Conservation (phyloP, 495 filamentous ascomycete species). For the Lasiosphaeria miniovina region DNA sequence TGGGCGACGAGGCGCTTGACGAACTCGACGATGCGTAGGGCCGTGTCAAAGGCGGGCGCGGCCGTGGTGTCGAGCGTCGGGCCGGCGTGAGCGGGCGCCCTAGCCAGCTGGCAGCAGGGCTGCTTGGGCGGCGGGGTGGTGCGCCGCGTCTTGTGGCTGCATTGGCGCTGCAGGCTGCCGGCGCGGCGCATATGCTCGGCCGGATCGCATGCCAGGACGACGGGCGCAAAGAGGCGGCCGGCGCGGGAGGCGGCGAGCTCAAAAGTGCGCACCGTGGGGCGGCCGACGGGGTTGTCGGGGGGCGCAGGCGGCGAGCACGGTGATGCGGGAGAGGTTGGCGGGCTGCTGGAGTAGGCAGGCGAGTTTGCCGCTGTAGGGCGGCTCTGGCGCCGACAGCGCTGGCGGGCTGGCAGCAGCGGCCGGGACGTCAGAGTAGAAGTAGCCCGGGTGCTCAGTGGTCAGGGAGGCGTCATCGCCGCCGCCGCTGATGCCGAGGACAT, state of each 20-base stretch:
- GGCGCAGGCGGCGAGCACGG: slow-evolving; percentile 19
- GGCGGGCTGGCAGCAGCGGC: not conserved
- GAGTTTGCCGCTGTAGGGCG: slow-evolving; percentile 20
- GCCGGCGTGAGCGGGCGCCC: slow-evolving; percentile 4
- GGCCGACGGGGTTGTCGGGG: slow-evolving; percentile 23
- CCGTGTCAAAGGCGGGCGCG: slow-evolving; percentile 21
- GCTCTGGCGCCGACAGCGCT: not conserved
- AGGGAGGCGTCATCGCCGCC: slow-evolving; percentile 10
- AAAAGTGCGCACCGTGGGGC: slow-evolving; percentile 14
- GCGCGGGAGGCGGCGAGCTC: slow-evolving; percentile 14
- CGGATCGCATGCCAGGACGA: slow-evolving; percentile 19
- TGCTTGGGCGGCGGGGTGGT: not conserved
- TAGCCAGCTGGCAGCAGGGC: not conserved
- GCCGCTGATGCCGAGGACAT: slow-evolving; percentile 17
- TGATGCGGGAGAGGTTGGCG: slow-evolving; percentile 13
- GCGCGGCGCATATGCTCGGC: slow-evolving; percentile 14
- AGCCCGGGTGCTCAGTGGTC: slow-evolving; percentile 23
- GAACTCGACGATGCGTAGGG: slow-evolving; percentile 24
- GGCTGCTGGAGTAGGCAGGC: slow-evolving; percentile 18
- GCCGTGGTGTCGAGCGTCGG: slow-evolving; percentile 21
- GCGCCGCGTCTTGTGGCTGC: slow-evolving; percentile 11
- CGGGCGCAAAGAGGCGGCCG: slow-evolving; percentile 21
- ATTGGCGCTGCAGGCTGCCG: slow-evolving; percentile 19
- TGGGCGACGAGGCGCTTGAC: slow-evolving; percentile 18
- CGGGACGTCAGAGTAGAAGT: slow-evolving; percentile 16